A percentile compares a stretch with the other conserved stretches of the same genome.
phyloP scores from a whole-genome alignment of 1,139 yeast species.

The Zygosaccharomyces pseudobailii region DNA sequence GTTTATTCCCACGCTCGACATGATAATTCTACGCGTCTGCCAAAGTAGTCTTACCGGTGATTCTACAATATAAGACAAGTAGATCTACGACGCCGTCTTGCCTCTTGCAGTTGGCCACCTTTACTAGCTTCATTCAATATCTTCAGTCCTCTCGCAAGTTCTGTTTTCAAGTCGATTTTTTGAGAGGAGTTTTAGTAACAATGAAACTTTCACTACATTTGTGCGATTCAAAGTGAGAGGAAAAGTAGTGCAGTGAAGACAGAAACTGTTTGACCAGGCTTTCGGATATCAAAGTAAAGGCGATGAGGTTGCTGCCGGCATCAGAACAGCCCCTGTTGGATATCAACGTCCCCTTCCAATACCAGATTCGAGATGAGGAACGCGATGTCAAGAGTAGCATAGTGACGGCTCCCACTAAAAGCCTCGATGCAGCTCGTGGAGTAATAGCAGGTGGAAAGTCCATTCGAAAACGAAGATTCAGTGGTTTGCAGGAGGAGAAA shows the following conservation, averaged over 20 bases:
- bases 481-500: slow-evolving; percentile 8
- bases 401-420: slow-evolving; percentile 2
- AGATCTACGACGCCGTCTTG: not conserved
- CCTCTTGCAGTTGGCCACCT: not conserved
- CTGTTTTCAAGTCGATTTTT: not conserved
- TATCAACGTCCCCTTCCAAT: slow-evolving; percentile 19
- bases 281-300: not conserved
- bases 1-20: no score
- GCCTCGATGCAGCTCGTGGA: not conserved
- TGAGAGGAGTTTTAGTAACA: not conserved
- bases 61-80: not conserved
- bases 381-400: not conserved
- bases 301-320: slow-evolving; percentile 9
- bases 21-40: no score
- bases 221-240: not conserved
- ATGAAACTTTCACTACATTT: slow-evolving; percentile 1
- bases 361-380: slow-evolving; percentile 13
- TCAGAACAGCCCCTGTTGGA: slow-evolving; percentile 18
- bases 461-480: slow-evolving; percentile 11
- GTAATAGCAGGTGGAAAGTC: not conserved
- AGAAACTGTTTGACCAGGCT: not conserved
- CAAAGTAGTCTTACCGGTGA: not conserved
- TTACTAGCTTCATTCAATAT: not conserved
- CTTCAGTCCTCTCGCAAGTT: not conserved
- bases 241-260: not conserved